Percentiles rank a stretch among this genome's conserved stretches.
Conservation (phyloP, 164 flowering plant genomes). For the Aristolochia contorta region DNA sequence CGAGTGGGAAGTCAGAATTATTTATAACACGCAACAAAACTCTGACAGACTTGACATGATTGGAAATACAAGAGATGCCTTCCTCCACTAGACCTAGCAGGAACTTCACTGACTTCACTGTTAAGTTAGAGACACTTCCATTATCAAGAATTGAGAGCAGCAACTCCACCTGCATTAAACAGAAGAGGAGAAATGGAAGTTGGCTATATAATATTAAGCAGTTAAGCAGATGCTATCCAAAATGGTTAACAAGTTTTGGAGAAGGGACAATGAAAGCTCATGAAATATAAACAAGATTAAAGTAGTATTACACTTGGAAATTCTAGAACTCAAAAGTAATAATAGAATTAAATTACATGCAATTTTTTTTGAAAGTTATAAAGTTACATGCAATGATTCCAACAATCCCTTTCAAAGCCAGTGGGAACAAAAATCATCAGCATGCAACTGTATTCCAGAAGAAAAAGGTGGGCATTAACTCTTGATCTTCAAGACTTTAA, state of each 20-base stretch:
- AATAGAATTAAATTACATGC: too few species aligned
- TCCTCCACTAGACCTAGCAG: conserved; percentile 23
- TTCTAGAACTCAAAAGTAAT: too few species aligned
- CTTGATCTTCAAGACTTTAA: not conserved
- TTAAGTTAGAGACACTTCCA: conserved; percentile 25
- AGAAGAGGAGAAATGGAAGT: not conserved
- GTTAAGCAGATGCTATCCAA: not conserved
- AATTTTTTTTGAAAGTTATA: too few species aligned
- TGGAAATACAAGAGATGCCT: conserved; percentile 22
- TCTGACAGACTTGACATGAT: conserved; percentile 14
- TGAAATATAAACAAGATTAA: too few species aligned
- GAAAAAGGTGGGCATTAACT: not conserved
- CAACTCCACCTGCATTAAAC: conserved; percentile 43
- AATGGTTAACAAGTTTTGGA: not conserved
- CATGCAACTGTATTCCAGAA: not conserved
- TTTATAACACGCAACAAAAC: conserved; percentile 29
- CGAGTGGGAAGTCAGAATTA: conserved; percentile 23
- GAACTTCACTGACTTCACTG: conserved; percentile 43
- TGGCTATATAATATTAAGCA: not conserved
- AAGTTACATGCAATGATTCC: too few species aligned
- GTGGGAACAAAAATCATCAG: too few species aligned
- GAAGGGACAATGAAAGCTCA: not conserved
- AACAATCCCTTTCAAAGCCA: too few species aligned
- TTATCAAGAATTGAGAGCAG: conserved; percentile 33
- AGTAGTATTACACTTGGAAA: too few species aligned